Percentiles rank a stretch among this genome's conserved stretches.
Conservation (phyloP, 768 basidiomycete genomes). For the Tricholoma hemisulphureum region DNA sequence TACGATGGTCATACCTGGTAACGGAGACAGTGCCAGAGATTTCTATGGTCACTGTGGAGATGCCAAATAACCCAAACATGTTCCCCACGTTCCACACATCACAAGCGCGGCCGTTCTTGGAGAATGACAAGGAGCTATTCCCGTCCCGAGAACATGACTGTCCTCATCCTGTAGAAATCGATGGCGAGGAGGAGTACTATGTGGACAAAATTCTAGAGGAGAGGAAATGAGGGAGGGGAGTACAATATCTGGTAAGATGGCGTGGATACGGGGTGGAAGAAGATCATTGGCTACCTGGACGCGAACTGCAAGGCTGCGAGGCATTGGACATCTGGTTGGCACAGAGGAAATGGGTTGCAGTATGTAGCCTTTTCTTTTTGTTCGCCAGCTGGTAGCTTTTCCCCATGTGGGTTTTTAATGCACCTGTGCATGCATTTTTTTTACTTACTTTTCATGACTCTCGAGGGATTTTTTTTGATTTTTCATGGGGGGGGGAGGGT, state of each 20-base stretch:
- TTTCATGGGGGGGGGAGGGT: background rate
- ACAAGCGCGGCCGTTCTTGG: slow-evolving; percentile 18
- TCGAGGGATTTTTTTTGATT: background rate
- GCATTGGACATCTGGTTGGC: slow-evolving; percentile 22
- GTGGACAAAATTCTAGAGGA: slow-evolving; percentile 31
- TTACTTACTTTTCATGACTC: background rate
- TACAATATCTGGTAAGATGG: slow-evolving; percentile 33
- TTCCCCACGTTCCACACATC: slow-evolving; percentile 38
- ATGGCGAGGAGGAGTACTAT: slow-evolving; percentile 24
- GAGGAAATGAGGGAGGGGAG: slow-evolving; percentile 20
- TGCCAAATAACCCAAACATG: slow-evolving; percentile 15
- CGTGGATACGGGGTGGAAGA: slow-evolving; percentile 26
- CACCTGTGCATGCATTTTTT: background rate
- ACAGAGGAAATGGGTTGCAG: slow-evolving; percentile 1
- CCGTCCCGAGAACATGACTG: slow-evolving; percentile 20
- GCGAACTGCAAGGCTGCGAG: slow-evolving; percentile 19
- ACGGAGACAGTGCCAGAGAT: slow-evolving; percentile 9
- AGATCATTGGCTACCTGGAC: slow-evolving; percentile 27
- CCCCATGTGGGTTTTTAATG: background rate
- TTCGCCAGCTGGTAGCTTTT: background rate
- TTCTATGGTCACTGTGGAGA: slow-evolving; percentile 19
- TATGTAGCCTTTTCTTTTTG: background rate
- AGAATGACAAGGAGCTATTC: slow-evolving; percentile 32
- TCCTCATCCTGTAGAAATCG: slow-evolving; percentile 22
- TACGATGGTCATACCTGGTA: slow-evolving; percentile 29